A percentile compares a stretch with the other conserved stretches of the same genome.
Conservation (phyloP, 495 filamentous ascomycete genomes). For the Penicillium salamii region DNA sequence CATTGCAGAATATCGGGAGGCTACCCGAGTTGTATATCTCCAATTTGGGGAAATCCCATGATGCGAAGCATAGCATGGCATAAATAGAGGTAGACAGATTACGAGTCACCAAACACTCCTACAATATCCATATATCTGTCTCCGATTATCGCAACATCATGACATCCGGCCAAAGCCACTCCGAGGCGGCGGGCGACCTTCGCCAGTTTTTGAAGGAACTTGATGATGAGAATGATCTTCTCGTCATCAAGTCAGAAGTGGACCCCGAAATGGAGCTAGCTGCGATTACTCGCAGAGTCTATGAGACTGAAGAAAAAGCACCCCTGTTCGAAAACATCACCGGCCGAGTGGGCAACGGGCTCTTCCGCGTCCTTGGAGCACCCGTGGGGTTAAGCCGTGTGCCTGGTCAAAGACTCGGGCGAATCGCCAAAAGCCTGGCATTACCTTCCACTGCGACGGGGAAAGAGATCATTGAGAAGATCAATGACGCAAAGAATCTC, state of each 20-base stretch:
- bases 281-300: conserved; percentile 35
- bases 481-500: conserved; percentile 17
- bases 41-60: not conserved
- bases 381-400: conserved; percentile 25
- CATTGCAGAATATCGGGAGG: too few species aligned
- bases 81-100: not conserved
- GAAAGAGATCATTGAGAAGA: conserved; percentile 28
- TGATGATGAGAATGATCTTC: conserved; percentile 32
- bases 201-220: conserved; percentile 33
- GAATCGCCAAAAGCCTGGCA: conserved; percentile 29
- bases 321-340: conserved; percentile 39
- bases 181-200: conserved; percentile 14
- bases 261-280: conserved; percentile 34
- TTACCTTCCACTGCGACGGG: conserved; percentile 26
- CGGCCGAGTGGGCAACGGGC: conserved; percentile 25
- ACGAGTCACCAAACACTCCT: not conserved
- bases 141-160: not conserved
- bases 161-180: not conserved
- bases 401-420: conserved; percentile 19
- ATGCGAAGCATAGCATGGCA: not conserved
- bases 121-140: too few species aligned
- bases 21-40: not conserved
- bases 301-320: conserved; percentile 35
- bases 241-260: conserved; percentile 27
- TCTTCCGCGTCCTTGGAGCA: conserved; percentile 39